phyloP scores from a whole-genome alignment of 768 basidiomycete species.

The Polyporus arcularius region DNA sequence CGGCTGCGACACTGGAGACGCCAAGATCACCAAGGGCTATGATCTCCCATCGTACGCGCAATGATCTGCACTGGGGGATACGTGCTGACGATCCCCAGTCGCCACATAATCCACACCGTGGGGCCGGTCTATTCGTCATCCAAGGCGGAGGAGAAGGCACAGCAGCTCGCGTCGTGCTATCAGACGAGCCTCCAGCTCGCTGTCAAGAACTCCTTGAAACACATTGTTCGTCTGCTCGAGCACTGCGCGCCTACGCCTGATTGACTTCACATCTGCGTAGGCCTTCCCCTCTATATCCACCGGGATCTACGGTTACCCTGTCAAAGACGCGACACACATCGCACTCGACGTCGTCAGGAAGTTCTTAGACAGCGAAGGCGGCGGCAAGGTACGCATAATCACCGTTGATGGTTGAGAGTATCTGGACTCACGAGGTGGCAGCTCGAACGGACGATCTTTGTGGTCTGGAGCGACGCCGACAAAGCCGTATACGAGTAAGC shows the following conservation, averaged over 20 bases:
- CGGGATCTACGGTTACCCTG: slow-evolving; percentile 78
- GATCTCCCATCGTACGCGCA: slow-evolving; percentile 69
- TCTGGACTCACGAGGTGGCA: slow-evolving; percentile 10
- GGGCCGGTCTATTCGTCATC: slow-evolving; percentile 64
- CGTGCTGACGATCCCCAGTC: slow-evolving; percentile 38
- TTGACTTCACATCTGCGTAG: slow-evolving; percentile 36
- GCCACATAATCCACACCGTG: slow-evolving; percentile 78
- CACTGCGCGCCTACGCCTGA: neutral
- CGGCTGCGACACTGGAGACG: slow-evolving; percentile 70
- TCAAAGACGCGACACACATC: slow-evolving; percentile 68
- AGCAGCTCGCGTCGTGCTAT: slow-evolving; percentile 70
- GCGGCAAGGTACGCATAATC: slow-evolving; percentile 34
- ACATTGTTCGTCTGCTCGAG: slow-evolving; percentile 50
- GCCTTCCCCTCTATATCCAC: slow-evolving; percentile 84
- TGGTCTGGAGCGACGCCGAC: slow-evolving; percentile 70
- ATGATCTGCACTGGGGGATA: neutral
- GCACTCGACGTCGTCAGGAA: slow-evolving; percentile 61
- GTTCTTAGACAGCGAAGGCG: slow-evolving; percentile 56
- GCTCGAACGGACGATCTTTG: slow-evolving; percentile 75
- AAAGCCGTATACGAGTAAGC: slow-evolving; percentile 66
- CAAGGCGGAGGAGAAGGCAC: slow-evolving; percentile 45
- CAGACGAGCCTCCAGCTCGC: slow-evolving; percentile 62
- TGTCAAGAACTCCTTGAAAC: slow-evolving; percentile 55
- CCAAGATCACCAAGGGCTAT: slow-evolving; percentile 81
- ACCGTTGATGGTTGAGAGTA: neutral